Base-by-base conservation (phyloP, 2,329 filamentous ascomycete species). In the Trichophyton rubrum region DNA sequence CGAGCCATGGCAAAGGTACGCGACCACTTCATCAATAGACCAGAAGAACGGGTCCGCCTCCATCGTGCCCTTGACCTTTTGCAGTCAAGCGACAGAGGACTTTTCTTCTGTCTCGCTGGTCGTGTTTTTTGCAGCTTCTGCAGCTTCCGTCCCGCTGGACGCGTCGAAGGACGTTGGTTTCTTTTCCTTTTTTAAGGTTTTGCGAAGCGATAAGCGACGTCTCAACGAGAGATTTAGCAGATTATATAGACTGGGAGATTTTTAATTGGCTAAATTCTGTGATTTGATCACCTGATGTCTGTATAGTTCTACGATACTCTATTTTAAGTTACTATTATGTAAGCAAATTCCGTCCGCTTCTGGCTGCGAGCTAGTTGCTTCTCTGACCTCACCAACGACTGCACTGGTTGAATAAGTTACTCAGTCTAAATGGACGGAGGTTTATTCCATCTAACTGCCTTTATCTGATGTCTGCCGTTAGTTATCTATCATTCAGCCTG, bases 31-130 rank as follows among this genome's bases (percentile, higher is more conserved):
- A 41, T 87, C 83, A 35, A 85, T 78, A 40, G 81, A 80, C 90
- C 90, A 95, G 59, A 80, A 68, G 71, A 85, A 87, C n/a, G 90
- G 89, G 72, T 95, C 89, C 60, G 35, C 22, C 11, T 43, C 35
- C 55, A 57, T 57, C 33, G 17, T 27, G 22, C 13, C 45, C 45
- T 51, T 24, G 45, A 24, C 22, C 33, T 30, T 6, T 15, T n/a
- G 51, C 30, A 8, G 15, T 6, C 51, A 53, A 27, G 22, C 51
- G n/a, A 55, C 17, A 20, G 51, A 55, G 51, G 33, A 3, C 33
- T 38, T 7, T 38, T 35, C 51, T 55, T 35, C 51, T 20, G 8
- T 27, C 17, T 27, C 51, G 6, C n/a, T 38, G 9, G 33, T 11
- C 33, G 33, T 38, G 33, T 38, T 13, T 38, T 38, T 13, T 38